Base-by-base conservation (phyloP, 192 early-diverging fungal species). In the Entomortierella beljakovae region DNA sequence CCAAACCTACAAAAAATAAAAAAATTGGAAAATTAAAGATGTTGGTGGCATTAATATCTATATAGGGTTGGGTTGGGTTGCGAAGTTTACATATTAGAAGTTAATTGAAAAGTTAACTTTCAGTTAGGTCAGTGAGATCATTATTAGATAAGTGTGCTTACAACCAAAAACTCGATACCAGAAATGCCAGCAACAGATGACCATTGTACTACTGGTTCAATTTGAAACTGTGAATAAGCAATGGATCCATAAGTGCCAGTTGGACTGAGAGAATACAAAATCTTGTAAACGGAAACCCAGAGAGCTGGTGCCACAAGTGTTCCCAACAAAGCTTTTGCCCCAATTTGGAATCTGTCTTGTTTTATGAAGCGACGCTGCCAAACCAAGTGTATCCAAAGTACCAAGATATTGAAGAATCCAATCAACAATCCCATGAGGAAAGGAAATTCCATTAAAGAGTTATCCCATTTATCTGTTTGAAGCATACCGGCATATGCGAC, bases 301-400 rank as follows among this genome's bases (percentile, higher is more conserved):
- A 75, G 42, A 4, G 72, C 25, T 4, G 72, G 72, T 2, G 52
- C 72, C 16, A 75, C 62, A 7, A 75, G 48, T 0, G 72, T 75
- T 32, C 37, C 64, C 2, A 75, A 33, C 20, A 75, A 18, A 5
- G 72, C 58, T 29, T 49, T n/a, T 8, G 57, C 49, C 13, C 64
- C 72, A 28, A 57, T 61, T 34, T 75, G 72, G 53, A 75, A 75
- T 31, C 74, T 46, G 18, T 61, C 61, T 34, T 57, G 61, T 0
- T 56, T 65, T 25, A 77, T n/a, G 48, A 77, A 77, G 9, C 74
- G 59, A 18, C 64, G 74, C 10, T 77, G 74, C 74, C 74, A 77
- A 7, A 61, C 66, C 16, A 68, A 18, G 16, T 77, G 74, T n/a
- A 64, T 29, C 60, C 52, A 53, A 22, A 77, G 49, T 10, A 66